Conservation (phyloP, 2,329 filamentous ascomycete genomes). For the Eurotiales sp. region DNA sequence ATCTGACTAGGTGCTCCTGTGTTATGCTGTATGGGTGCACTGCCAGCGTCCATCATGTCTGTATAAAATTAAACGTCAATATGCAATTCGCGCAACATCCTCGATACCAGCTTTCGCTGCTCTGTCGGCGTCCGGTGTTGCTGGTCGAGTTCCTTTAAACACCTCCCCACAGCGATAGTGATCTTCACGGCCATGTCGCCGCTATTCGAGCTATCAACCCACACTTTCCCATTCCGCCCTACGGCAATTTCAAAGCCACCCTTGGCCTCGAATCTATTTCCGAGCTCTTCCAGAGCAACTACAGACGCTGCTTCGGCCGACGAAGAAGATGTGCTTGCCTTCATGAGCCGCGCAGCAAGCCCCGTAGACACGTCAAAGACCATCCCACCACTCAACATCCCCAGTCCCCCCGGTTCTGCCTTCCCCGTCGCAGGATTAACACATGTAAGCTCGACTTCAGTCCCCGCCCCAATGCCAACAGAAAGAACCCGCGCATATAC, state of each 20-base stretch:
- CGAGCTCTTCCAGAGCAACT: conserved; percentile 74
- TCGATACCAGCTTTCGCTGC: conserved; percentile 45
- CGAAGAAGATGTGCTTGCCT: conserved; percentile 36
- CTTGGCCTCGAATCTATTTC: conserved; percentile 59
- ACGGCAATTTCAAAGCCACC: conserved; percentile 86
- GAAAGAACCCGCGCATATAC: conserved; percentile 84
- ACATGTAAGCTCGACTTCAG: conserved; percentile 88
- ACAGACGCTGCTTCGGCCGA: conserved; percentile 58
- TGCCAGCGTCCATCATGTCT: background rate
- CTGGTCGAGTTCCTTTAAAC: conserved; percentile 74
- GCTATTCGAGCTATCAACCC: conserved; percentile 72
- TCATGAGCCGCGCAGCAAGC: conserved; percentile 71
- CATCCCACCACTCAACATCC: conserved; percentile 80
- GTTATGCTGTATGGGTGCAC: too few relatives aligned
- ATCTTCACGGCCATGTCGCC: conserved; percentile 56
- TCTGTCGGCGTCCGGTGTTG: conserved; percentile 40
- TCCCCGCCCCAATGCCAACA: conserved; percentile 74
- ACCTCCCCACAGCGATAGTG: conserved; percentile 73
- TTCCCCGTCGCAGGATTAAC: conserved; percentile 83
- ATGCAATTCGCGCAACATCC: conserved; percentile 40
- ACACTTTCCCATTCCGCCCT: conserved; percentile 86
- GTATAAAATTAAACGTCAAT: conserved; percentile 24
- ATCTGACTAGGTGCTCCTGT: too few relatives aligned
- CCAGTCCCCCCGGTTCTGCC: conserved; percentile 79
- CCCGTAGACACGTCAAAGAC: conserved; percentile 74